These are phyloP conservation scores for Posidonia australis DNA, from an alignment of 106 monocot genomes.

Conservation along the genomic window DNA sequence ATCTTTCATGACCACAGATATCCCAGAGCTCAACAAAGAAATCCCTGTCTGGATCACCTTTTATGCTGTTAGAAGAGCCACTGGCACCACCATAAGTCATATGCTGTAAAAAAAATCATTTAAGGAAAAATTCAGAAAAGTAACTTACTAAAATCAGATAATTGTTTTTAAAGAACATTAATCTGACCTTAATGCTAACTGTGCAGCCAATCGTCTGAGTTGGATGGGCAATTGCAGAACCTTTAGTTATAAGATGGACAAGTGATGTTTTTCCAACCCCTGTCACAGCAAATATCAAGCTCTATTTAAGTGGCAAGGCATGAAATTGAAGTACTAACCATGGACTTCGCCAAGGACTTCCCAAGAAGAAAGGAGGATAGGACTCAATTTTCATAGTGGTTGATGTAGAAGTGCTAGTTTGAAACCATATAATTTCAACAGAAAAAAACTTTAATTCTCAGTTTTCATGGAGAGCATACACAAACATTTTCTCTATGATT, in stretches of 20 bases:
- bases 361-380: no score
- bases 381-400: no score
- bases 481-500: no score
- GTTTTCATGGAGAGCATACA: no score
- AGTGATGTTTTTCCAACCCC: constrained; percentile 95
- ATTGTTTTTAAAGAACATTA: constrained; percentile 1
- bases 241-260: constrained; percentile 68
- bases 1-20: constrained; percentile 88
- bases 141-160: not conserved
- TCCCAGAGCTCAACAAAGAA: constrained; percentile 99
- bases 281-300: constrained; percentile 3
- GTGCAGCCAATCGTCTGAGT: constrained; percentile 79
- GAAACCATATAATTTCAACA: no score
- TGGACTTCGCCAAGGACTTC: no score
- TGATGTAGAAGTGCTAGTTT: no score
- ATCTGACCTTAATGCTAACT: constrained; percentile 56
- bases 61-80: constrained; percentile 78
- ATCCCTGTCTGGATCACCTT: constrained; percentile 64
- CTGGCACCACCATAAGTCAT: constrained; percentile 55
- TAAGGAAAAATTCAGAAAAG: constrained; percentile 1
- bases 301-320: not conserved
- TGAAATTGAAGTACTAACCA: not conserved
- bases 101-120: constrained; percentile 44
- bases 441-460: no score
- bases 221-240: constrained; percentile 53